Evolutionary conservation across 257 asterid genomes (phyloP).

Genomic region (Solanum lycopersicoides): DNA sequence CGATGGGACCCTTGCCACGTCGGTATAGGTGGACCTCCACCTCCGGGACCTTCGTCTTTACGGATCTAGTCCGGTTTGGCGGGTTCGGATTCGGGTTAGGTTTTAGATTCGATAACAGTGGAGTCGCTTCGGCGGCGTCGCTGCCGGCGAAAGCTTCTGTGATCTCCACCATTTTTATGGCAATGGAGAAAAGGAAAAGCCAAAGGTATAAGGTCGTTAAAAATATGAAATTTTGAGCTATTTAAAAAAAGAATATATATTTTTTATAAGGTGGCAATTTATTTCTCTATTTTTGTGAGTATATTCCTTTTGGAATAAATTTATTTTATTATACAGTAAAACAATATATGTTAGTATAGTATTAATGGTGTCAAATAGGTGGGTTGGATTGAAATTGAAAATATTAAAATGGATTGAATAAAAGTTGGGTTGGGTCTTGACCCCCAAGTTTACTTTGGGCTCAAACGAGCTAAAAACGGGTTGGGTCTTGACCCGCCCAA

Average conservation of each 20-base stretch:
- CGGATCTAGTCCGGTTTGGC: neutral
- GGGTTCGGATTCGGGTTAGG: neutral
- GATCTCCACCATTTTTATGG: conserved; percentile 1
- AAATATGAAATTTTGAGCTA: neutral
- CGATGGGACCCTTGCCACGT: conserved; percentile 7
- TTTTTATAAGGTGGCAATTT: neutral
- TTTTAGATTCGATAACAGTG: neutral
- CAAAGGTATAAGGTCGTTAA: neutral
- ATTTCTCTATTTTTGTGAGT: neutral
- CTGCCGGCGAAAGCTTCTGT: neutral
- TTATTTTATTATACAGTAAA: neutral
- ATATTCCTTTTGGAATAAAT: neutral
- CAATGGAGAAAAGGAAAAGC: neutral
- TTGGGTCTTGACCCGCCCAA: too few relatives aligned
- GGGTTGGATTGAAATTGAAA: too few relatives aligned
- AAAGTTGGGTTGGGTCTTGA: too few relatives aligned
- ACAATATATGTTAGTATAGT: neutral
- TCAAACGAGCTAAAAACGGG: too few relatives aligned
- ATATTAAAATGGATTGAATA: too few relatives aligned
- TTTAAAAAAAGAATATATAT: too few relatives aligned
- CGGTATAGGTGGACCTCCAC: conserved; percentile 7
- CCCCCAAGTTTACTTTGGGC: too few relatives aligned
- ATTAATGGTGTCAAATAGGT: too few relatives aligned
- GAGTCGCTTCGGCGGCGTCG: neutral
- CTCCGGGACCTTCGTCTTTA: neutral